Conservation (phyloP, 257 asterid genomes). For the Craterostigma plantagineum region DNA sequence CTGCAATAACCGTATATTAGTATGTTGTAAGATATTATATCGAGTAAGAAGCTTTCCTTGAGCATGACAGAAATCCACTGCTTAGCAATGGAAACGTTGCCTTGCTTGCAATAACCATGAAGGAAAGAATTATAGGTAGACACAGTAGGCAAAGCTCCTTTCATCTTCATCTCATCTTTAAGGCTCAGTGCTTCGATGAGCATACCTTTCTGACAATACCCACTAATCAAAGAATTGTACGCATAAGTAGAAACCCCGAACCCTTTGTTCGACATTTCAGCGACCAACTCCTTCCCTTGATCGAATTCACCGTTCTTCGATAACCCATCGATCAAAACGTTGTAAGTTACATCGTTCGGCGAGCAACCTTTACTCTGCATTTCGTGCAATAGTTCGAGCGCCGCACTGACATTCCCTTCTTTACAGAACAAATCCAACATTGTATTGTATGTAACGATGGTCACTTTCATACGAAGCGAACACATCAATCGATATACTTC, state of each 20-base stretch:
- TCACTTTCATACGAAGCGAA: conserved; percentile 26
- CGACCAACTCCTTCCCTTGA: conserved; percentile 37
- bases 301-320: conserved; percentile 38
- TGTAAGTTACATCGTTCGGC: conserved; percentile 40
- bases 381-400: conserved; percentile 29
- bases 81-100: conserved; percentile 34
- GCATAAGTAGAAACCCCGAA: conserved; percentile 37
- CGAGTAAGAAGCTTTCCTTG: conserved; percentile 35
- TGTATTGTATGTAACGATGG: conserved; percentile 43
- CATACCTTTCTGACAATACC: conserved; percentile 44
- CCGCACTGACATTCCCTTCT: conserved; percentile 32
- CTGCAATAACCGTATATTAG: conserved; percentile 42
- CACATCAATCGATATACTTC: conserved; percentile 35
- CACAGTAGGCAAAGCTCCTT: conserved; percentile 32
- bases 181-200: conserved; percentile 41
- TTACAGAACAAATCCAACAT: conserved; percentile 44
- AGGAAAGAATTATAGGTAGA: conserved; percentile 49
- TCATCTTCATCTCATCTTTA: conserved; percentile 29
- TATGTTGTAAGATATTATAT: conserved; percentile 42
- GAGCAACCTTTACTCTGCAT: conserved; percentile 33
- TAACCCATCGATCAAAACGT: conserved; percentile 34
- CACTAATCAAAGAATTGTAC: conserved; percentile 40
- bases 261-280: conserved; percentile 32
- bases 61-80: conserved; percentile 47
- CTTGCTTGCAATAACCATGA: conserved; percentile 53